phyloP scores from a whole-genome alignment of 2,329 filamentous ascomycete genomes.

The Immersiporthe knoxdaviesiana region DNA sequence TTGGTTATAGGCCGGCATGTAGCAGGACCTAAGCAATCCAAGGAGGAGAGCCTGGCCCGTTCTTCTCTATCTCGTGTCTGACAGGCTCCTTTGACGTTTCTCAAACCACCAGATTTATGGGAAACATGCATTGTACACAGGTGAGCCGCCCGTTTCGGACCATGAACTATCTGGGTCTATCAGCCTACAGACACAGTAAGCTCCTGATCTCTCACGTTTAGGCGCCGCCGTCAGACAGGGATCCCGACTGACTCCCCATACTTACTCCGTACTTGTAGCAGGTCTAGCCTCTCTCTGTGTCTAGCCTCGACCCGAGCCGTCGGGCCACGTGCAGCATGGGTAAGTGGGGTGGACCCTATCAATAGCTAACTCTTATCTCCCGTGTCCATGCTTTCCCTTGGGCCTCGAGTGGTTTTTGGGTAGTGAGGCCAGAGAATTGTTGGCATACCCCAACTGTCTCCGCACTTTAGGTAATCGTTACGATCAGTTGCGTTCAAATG shows the following conservation, averaged over 20 bases:
- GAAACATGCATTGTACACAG: not conserved
- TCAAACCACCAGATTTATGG: not conserved
- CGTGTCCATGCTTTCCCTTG: not conserved
- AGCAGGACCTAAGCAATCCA: not conserved
- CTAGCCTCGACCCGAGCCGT: conserved; percentile 13
- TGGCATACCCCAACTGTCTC: not conserved
- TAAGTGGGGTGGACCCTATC: not conserved
- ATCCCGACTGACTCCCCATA: not conserved
- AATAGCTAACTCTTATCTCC: not conserved
- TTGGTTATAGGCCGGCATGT: not conserved
- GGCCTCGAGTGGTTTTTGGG: not conserved
- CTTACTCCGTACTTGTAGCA: no score
- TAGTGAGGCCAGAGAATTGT: not conserved
- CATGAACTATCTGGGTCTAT: not conserved
- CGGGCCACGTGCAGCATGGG: conserved; percentile 19
- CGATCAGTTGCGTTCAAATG: not conserved
- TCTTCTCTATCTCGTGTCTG: not conserved
- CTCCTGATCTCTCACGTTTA: not conserved
- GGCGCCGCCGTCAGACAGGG: not conserved
- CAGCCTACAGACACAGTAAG: not conserved
- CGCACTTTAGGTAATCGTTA: not conserved
- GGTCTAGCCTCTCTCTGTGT: not conserved
- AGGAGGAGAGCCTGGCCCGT: not conserved
- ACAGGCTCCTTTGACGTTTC: not conserved
- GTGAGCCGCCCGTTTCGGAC: not conserved